phyloP scores from a whole-genome alignment of 768 basidiomycete species.

The Podaxis mareebaensis region DNA sequence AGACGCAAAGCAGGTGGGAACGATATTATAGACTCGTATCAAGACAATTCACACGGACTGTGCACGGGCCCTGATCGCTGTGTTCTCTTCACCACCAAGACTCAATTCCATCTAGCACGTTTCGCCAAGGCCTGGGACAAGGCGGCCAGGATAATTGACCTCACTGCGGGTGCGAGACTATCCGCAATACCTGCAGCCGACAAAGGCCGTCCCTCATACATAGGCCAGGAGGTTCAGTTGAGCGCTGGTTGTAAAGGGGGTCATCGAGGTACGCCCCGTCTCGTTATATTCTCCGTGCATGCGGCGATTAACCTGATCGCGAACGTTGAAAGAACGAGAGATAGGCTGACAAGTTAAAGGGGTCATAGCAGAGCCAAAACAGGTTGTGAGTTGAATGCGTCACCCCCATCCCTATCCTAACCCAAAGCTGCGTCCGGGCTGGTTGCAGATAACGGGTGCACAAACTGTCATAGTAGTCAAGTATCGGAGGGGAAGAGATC shows the following conservation, averaged over 20 bases:
- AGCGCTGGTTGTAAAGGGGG: no score
- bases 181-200: no score
- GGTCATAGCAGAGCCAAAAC: neutral
- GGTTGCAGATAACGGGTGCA: neutral
- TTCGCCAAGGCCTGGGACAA: no score
- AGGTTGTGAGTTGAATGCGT: neutral
- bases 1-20: neutral
- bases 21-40: neutral
- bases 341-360: neutral
- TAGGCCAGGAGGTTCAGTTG: no score
- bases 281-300: neutral
- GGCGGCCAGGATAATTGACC: no score
- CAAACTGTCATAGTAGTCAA: neutral
- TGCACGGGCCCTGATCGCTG: neutral
- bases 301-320: neutral
- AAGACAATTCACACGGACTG: neutral
- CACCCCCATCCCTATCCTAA: neutral
- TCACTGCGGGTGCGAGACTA: no score
- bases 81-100: neutral
- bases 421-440: neutral
- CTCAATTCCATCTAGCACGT: neutral
- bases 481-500: neutral
- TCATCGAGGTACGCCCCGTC: neutral
- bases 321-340: neutral
- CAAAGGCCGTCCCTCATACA: neutral